A percentile compares a stretch with the other conserved stretches of the same genome.
phyloP scores from a whole-genome alignment of 1,139 yeast genomes.

The Suhomyces anneliseae region DNA sequence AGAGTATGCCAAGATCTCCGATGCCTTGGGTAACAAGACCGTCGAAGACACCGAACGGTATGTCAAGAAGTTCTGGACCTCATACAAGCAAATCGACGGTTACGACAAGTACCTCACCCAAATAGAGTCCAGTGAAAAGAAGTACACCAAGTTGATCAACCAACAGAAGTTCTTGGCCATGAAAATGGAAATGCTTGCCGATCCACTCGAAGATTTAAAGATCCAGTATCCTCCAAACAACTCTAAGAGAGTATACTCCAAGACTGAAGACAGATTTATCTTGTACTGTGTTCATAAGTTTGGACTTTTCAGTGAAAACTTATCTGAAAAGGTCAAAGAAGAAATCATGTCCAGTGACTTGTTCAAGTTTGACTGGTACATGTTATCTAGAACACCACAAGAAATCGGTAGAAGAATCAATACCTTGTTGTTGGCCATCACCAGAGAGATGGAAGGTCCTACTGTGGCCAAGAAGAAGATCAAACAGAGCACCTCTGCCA shows the following conservation, averaged over 20 bases:
- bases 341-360: slow-evolving; percentile 71
- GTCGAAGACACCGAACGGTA: slow-evolving; percentile 69
- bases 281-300: slow-evolving; percentile 69
- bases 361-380: slow-evolving; percentile 88
- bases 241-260: slow-evolving; percentile 81
- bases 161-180: slow-evolving; percentile 67
- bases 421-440: slow-evolving; percentile 73
- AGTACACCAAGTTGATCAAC: slow-evolving; percentile 57
- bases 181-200: slow-evolving; percentile 62
- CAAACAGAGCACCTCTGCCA: slow-evolving; percentile 23
- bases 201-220: slow-evolving; percentile 73
- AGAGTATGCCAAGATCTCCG: slow-evolving; percentile 58
- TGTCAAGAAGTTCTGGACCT: slow-evolving; percentile 70
- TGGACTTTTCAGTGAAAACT: slow-evolving; percentile 70
- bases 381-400: slow-evolving; percentile 78
- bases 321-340: slow-evolving; percentile 75
- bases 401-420: slow-evolving; percentile 82
- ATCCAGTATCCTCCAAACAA: slow-evolving; percentile 91
- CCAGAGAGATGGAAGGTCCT: slow-evolving; percentile 78
- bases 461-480: slow-evolving; percentile 43
- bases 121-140: slow-evolving; percentile 86
- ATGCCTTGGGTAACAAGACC: slow-evolving; percentile 66
- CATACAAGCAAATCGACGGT: slow-evolving; percentile 75
- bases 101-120: slow-evolving; percentile 82
- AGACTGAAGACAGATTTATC: slow-evolving; percentile 82